Base-by-base conservation (phyloP, 2,329 filamentous ascomycete species). In the Aspergillus jensenii region DNA sequence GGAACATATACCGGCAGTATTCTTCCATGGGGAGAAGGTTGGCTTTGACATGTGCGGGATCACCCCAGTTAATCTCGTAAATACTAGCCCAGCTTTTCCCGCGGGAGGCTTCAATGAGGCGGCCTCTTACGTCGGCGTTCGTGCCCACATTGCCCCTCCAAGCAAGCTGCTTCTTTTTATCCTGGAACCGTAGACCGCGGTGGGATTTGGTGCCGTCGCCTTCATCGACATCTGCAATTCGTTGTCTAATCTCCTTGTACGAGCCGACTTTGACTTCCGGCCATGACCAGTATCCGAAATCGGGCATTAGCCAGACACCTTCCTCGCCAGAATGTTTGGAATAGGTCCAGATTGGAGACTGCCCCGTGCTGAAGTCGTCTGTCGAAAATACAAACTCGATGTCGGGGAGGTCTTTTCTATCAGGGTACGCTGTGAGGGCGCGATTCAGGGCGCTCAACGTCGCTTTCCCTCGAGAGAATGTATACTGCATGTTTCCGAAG, bases 261-360 rank as follows among this genome's bases (percentile, higher is more conserved):
- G 76, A 68, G 2, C 78, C 76, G 21, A 78, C 75, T 57, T 75
- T 73, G 17, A 78, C 76, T 58, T 81, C 79, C 2, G 80, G 80
- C 80, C 79, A 82, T 8, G 77, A 73, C 78, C 79, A 84, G 69
- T 80, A 82, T 35, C 79, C 81, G 62, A 83, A 83, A 62, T 83
- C 81, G 0, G 81, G 81, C 68, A 83, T 82, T 19, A 83, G 68
- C 81, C 81, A 83, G 44, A 74, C 68, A 14, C 73, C 66, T 7
- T 67, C 67, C 35, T 79, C 73, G n/a, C 74, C 70, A 8, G 72
- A 67, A 37, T 62, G 70, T 48, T 71, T 75, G 3, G 78, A 74
- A 61, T 78, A 81, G 6, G 75, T 73, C 79, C 79, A 79, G 0
- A 81, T 49, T 27, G 78, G 70, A 21, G 31, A 40, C 19, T 40